These are phyloP conservation scores for Stagonosporopsis chrysanthemi DNA, from an alignment of 2,329 filamentous ascomycete genomes.

Conservation along the genomic window DNA sequence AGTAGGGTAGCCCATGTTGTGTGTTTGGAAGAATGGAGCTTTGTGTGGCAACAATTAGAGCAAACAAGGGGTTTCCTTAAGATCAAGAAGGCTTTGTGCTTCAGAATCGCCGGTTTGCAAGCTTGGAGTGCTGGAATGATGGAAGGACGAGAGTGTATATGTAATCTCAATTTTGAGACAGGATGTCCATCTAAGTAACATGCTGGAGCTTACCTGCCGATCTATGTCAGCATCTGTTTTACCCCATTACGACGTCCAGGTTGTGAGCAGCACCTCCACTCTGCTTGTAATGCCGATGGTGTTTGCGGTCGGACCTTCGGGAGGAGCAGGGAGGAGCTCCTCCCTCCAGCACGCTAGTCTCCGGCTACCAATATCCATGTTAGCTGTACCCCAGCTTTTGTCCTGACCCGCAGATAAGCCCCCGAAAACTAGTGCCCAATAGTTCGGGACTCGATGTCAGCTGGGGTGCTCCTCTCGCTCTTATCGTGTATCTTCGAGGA, in stretches of 20 bases:
- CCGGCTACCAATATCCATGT: constrained; percentile 2
- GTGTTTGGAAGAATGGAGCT: background rate
- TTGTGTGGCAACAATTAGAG: too few relatives aligned
- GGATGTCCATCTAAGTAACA: constrained; percentile 5
- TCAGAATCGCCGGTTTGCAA: background rate
- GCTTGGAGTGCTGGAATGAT: background rate
- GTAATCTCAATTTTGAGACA: background rate
- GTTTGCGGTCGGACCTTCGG: constrained; percentile 8
- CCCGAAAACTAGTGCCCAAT: constrained; percentile 8
- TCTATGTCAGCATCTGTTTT: background rate
- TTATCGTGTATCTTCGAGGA: constrained; percentile 9
- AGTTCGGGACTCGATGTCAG: constrained; percentile 11
- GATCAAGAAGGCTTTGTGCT: background rate
- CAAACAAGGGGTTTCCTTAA: too few relatives aligned
- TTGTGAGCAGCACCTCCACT: constrained; percentile 15
- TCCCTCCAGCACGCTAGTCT: constrained; percentile 3
- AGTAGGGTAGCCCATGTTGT: constrained; percentile 22
- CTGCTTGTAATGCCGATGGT: constrained; percentile 1
- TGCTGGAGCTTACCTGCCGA: background rate
- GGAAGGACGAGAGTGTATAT: background rate
- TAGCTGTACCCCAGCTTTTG: constrained; percentile 20
- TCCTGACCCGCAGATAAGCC: constrained; percentile 13
- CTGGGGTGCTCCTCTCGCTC: constrained; percentile 20
- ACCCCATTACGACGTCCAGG: background rate
- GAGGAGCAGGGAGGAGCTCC: constrained; percentile 17